These are phyloP conservation scores for Pyrenopolyporus hunteri DNA, from an alignment of 495 filamentous ascomycete genomes.

Conservation along the genomic window DNA sequence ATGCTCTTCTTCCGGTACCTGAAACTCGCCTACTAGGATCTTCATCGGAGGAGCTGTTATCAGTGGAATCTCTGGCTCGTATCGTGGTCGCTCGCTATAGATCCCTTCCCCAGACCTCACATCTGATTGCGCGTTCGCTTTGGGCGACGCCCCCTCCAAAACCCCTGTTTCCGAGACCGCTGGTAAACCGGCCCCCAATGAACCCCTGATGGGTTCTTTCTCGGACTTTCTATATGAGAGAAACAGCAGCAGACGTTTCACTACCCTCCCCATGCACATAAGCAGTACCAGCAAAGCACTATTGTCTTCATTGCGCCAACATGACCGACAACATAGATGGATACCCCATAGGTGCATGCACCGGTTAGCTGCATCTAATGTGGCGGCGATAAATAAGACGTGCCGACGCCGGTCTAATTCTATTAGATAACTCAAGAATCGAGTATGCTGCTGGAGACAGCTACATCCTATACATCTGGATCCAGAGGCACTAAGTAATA, in stretches of 20 bases:
- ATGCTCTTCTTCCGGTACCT: neutral
- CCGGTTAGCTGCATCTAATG: neutral
- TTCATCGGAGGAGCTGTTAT: slow-evolving; percentile 3
- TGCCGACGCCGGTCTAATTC: neutral
- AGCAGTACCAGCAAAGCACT: neutral
- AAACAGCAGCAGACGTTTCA: neutral
- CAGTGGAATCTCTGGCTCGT: neutral
- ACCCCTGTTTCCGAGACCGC: neutral
- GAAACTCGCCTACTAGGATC: neutral
- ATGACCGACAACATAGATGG: neutral
- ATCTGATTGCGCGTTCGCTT: neutral
- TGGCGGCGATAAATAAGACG: neutral
- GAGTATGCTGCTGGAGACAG: slow-evolving; percentile 1
- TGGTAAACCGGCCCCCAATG: too few relatives aligned
- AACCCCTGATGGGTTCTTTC: too few relatives aligned
- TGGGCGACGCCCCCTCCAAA: neutral
- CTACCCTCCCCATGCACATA: neutral
- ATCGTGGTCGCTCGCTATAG: neutral
- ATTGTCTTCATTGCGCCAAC: neutral
- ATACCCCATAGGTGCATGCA: neutral
- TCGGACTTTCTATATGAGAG: neutral
- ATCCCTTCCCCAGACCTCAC: neutral
- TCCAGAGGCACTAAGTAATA: neutral
- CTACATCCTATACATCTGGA: neutral
- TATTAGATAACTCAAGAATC: neutral